Conservation (phyloP, 129 eudicot genomes). For the Calendula officinalis region DNA sequence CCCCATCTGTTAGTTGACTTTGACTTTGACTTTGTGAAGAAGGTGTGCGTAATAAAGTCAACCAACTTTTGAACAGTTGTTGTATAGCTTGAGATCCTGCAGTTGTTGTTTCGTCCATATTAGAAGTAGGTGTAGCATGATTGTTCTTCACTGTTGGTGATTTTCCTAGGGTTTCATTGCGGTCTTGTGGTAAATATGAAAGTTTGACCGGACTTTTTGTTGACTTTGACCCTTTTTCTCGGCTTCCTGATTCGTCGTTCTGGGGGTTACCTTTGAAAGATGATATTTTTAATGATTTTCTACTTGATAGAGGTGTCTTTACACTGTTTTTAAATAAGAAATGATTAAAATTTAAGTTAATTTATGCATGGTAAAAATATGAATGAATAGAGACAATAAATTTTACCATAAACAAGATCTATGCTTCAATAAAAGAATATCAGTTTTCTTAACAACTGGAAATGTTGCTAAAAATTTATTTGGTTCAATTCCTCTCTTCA, state of each 20-base stretch:
- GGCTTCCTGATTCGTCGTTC: slow-evolving; percentile 56
- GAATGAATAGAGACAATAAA: slow-evolving; percentile 8
- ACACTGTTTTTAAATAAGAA: slow-evolving; percentile 40
- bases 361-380: not conserved
- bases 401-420: slow-evolving; percentile 58
- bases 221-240: slow-evolving; percentile 52
- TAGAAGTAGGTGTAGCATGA: slow-evolving; percentile 42
- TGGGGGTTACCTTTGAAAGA: slow-evolving; percentile 65
- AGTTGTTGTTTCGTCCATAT: slow-evolving; percentile 38
- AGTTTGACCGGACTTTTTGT: slow-evolving; percentile 50
- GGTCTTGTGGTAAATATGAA: slow-evolving; percentile 59
- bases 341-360: no score
- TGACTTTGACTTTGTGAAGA: slow-evolving; percentile 36
- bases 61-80: slow-evolving; percentile 67
- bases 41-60: slow-evolving; percentile 62
- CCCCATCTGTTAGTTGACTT: slow-evolving; percentile 34
- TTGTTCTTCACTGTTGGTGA: slow-evolving; percentile 46
- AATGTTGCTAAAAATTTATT: slow-evolving; percentile 31
- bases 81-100: slow-evolving; percentile 64
- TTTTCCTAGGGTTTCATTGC: slow-evolving; percentile 54
- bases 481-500: slow-evolving; percentile 48
- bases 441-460: slow-evolving; percentile 41
- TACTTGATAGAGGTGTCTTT: slow-evolving; percentile 45
- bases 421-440: slow-evolving; percentile 48
- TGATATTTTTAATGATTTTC: slow-evolving; percentile 50